These are phyloP conservation scores for Trametes hirsuta DNA, from an alignment of 1,284 basidiomycete genomes.

Conservation along the genomic window DNA sequence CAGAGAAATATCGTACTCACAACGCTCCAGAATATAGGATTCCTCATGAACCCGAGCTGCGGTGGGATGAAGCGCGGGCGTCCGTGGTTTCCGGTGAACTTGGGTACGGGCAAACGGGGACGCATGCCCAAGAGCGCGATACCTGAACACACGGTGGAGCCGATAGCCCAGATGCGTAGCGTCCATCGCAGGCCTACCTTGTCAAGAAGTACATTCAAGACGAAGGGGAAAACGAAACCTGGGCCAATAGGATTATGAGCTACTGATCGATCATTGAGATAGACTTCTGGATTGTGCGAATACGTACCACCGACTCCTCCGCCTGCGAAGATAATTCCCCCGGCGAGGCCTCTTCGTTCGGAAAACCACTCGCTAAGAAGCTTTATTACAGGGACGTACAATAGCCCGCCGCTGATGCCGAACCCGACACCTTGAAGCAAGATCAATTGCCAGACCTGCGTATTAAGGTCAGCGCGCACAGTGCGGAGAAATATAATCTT, in stretches of 20 bases:
- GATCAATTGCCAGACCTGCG: conserved; percentile 33
- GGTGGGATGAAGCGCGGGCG: conserved; percentile 30
- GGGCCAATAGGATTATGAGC: background rate
- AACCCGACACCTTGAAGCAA: conserved; percentile 32
- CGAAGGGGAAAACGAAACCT: conserved; percentile 34
- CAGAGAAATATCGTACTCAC: conserved; percentile 17
- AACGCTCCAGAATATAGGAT: conserved; percentile 31
- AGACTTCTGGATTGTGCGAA: background rate
- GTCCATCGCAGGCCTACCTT: conserved; percentile 34
- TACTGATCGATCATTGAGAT: background rate
- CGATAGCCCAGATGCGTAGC: conserved; percentile 29
- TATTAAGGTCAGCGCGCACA: background rate
- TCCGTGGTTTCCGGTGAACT: conserved; percentile 21
- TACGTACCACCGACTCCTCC: conserved; percentile 32
- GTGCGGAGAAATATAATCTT: too few species aligned
- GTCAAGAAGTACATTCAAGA: conserved; percentile 27
- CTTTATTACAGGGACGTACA: conserved; percentile 31
- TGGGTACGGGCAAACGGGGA: conserved; percentile 30
- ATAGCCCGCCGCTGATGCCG: conserved; percentile 30
- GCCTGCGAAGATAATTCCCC: conserved; percentile 35
- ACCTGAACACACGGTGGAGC: conserved; percentile 24
- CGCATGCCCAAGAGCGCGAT: conserved; percentile 29
- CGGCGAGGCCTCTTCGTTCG: conserved; percentile 31
- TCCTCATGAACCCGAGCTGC: conserved; percentile 30
- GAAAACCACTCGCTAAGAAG: conserved; percentile 30